Evolutionary conservation across 495 filamentous ascomycete species (phyloP), one percentile per base, ranked within the genome.

Genomic region (Schizothecium vesticola): DNA sequence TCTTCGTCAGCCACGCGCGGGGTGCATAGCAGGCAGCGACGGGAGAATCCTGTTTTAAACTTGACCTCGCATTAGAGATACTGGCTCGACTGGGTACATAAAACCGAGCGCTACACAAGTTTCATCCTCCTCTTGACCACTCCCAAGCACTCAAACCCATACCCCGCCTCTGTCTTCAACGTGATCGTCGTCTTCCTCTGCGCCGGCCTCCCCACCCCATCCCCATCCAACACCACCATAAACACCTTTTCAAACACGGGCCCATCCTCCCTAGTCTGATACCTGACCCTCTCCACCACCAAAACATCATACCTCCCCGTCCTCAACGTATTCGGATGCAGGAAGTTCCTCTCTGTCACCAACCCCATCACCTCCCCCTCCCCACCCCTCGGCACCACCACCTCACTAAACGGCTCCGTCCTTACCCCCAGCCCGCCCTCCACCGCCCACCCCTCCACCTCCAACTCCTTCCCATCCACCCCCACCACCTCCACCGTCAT

Each of bases 391-490:
- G 68, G 59, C 13, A 65, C 67, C 9, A 23, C 19, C 0, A 68
- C 70, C 0, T 74, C 68, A 22, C 59, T 72, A 11, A 74, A 74
- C 0, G 70, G 70, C 3, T 74, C 72, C 5, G 56, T 74, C 1
- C 56, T 33, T 0, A 74, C 57, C 13, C 66, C 65, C 7, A 73
- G 29, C 43, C 19, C 43, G 5, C 19, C 43, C 12, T 63, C 16
- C 19, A 68, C 64, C 1, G 64, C 29, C 56, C 65, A 63, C 2
- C 65, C 72, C 19, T 66, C 33, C 0, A 74, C 25, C 1, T 16
- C 33, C 1, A 74, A 58, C 21, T 23, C 56, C 58, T 33, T 59
- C 2, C 62, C 64, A 1, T 67, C 19, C 7, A 67, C 22, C 0
- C n/a, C 21, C 0, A 61, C 16, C 11, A 61, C 56, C 23, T 36